Base-by-base conservation (phyloP, 345 rosid species). In the Linum tenue region DNA sequence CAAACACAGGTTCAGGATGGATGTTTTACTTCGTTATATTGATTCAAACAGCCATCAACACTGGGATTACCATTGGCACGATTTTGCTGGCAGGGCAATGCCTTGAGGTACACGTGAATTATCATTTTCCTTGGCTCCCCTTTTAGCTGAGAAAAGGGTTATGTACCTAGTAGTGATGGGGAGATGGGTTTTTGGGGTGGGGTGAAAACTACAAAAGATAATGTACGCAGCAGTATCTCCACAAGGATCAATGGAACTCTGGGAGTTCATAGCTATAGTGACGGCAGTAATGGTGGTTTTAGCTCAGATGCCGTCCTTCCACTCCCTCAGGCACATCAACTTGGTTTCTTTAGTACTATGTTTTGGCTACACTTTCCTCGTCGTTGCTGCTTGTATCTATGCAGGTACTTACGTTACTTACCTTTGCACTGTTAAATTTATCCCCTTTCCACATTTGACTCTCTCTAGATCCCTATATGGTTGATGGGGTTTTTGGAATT, bases 291-390 rank as follows among this genome's bases (percentile, higher is more conserved):
- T 91, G 99, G 82, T 87, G 59, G 66, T 82, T 67, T 84, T 95
- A 31, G 85, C 99, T 62, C 99, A 94, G 79, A 77, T 95, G 44
- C 94, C 99, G 60, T 78, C 88, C 53, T 95, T 91, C 81, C 97
- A 95, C 79, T 91, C 99, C 71, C 99, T 95, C 56, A 84, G 97
- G 64, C 91, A 88, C 85, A 78, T 94, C 73, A 94, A 89, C 76
- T 68, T 82, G 59, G 91, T 60, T 64, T 91, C 99, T 60, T 79
- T 94, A 6, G 66, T 94, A 67, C 92, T 91, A 75, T 86, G 99
- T 75, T 78, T 91, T 76, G 95, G 87, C 74, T 91, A 94, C 75
- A 84, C 90, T 55, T 85, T 85, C 87, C 84, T 91, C 22, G 91
- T 91, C 6, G 97, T 91, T 48, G 97, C 86, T 66, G 95, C 96